phyloP scores from a whole-genome alignment of 768 basidiomycete species.

The Rhodosporidiobolus odoratus region DNA sequence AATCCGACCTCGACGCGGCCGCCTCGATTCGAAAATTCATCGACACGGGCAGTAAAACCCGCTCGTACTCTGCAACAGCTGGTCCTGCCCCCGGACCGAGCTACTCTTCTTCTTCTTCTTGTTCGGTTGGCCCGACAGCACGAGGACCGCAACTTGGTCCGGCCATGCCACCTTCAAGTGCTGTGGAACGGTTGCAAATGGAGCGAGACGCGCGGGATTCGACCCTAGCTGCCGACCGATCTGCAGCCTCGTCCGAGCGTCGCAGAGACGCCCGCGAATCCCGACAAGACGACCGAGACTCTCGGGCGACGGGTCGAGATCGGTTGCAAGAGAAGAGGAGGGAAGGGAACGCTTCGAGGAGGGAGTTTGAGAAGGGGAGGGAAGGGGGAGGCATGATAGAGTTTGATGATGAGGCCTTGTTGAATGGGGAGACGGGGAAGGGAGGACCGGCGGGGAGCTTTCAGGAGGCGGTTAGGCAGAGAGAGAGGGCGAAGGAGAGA shows the following conservation, averaged over 20 bases:
- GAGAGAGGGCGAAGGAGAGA: slow-evolving; percentile 10
- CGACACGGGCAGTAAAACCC: slow-evolving; percentile 55
- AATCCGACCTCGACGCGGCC: slow-evolving; percentile 36
- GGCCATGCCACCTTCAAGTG: slow-evolving; percentile 56
- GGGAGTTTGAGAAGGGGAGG: slow-evolving; percentile 46
- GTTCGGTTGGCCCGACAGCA: slow-evolving; percentile 60
- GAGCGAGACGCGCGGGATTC: slow-evolving; percentile 58
- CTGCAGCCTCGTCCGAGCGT: slow-evolving; percentile 66
- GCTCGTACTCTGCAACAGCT: slow-evolving; percentile 54
- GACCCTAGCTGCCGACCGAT: slow-evolving; percentile 60
- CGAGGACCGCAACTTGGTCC: slow-evolving; percentile 1
- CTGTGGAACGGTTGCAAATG: slow-evolving; percentile 64
- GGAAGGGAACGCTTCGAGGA: slow-evolving; percentile 58
- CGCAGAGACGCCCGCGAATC: slow-evolving; percentile 70
- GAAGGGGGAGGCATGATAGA: slow-evolving; percentile 70
- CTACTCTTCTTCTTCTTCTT: slow-evolving; percentile 45
- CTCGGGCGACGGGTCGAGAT: slow-evolving; percentile 57
- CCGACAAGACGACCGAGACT: slow-evolving; percentile 46
- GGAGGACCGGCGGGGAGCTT: slow-evolving; percentile 64
- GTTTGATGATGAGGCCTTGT: slow-evolving; percentile 67
- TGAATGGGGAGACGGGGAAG: slow-evolving; percentile 64
- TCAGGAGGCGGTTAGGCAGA: slow-evolving; percentile 47
- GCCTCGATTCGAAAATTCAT: slow-evolving; percentile 59
- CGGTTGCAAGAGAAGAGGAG: slow-evolving; percentile 82
- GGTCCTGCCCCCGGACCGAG: slow-evolving; percentile 31